A percentile compares a stretch with the other conserved stretches of the same genome.
phyloP scores from a whole-genome alignment of 2,329 filamentous ascomycete species.

The Chaetomiaceae sp. region DNA sequence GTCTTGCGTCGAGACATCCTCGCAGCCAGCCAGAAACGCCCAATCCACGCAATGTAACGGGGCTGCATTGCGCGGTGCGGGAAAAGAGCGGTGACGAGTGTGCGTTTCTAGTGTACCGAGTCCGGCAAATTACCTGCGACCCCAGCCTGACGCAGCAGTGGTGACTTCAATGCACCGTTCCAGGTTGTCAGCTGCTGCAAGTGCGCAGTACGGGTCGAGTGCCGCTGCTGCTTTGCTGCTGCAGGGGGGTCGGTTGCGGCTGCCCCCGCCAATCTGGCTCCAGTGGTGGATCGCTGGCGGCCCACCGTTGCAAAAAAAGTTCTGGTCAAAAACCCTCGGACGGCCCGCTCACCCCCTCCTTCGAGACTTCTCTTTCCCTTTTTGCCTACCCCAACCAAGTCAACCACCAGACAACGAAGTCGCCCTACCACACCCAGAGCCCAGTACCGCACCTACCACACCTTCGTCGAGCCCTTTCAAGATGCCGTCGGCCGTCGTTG shows the following conservation, averaged over 20 bases:
- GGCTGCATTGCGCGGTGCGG: not conserved
- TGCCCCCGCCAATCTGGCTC: conserved; percentile 5
- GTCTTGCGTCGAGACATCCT: no score
- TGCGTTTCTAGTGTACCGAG: no score
- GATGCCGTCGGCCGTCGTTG: conserved; percentile 74
- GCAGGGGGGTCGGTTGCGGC: not conserved
- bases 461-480: conserved; percentile 61
- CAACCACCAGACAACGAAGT: conserved; percentile 59
- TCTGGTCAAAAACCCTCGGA: conserved; percentile 26
- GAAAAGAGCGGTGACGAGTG: conserved; percentile 24
- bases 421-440: conserved; percentile 41
- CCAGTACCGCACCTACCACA: conserved; percentile 33
- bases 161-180: not conserved
- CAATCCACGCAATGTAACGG: not conserved
- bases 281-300: conserved; percentile 12
- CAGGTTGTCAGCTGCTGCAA: conserved; percentile 12
- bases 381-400: conserved; percentile 30
- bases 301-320: conserved; percentile 26
- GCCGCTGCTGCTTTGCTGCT: not conserved
- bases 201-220: not conserved
- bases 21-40: no score
- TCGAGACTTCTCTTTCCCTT: conserved; percentile 28
- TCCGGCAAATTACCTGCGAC: conserved; percentile 9
- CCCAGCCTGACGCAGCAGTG: conserved; percentile 7
- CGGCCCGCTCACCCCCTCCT: conserved; percentile 29